Base-by-base conservation (phyloP, 441 rosid species). In the Erysimum cheiri region DNA sequence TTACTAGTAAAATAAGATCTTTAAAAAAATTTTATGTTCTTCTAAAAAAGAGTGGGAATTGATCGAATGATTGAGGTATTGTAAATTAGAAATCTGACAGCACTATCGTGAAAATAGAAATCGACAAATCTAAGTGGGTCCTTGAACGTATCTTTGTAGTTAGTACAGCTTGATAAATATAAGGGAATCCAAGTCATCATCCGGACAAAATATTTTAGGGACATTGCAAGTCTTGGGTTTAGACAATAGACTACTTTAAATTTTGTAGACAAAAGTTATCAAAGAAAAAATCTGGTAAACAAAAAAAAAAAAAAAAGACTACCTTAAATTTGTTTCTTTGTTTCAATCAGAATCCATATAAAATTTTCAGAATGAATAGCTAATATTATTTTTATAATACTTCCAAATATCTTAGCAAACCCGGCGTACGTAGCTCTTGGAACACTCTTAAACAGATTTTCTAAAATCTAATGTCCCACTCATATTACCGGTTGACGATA, bases 101-200 rank as follows among this genome's bases (percentile, higher is more conserved):
- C 64, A 72, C 40, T 64, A 58, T 48, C 44, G 39, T 15, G 60
- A 8, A 35, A 64, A 44, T 28, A 41, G 57, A 43, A 59, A 65
- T 46, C n/a, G 67, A 58, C 46, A 49, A 40, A 73, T 73, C 77
- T 65, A 49, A 58, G 72, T 65, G 77, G 77, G 72, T 73, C 72
- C 60, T 65, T 65, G 0, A 73, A 11, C 72, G 55, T 73, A 66
- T 73, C 77, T 65, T 57, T 39, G 64, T 7, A 63, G 69, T 72
- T n/a, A n/a, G n/a, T n/a, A 22, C 59, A 32, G 33, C 64, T 71
- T 64, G 28, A 5, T 72, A 39, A 58, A 58, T 22, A 55, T 36
- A 64, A 22, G 24, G 24, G 24, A 22, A 22, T 32, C 28, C 54
- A n/a, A 39, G 14, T 48, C 71, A 72, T 72, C 67, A 65, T 65